Evolutionary conservation across 805 yeast genomes (phyloP).

Genomic region (Candida golubevii): DNA sequence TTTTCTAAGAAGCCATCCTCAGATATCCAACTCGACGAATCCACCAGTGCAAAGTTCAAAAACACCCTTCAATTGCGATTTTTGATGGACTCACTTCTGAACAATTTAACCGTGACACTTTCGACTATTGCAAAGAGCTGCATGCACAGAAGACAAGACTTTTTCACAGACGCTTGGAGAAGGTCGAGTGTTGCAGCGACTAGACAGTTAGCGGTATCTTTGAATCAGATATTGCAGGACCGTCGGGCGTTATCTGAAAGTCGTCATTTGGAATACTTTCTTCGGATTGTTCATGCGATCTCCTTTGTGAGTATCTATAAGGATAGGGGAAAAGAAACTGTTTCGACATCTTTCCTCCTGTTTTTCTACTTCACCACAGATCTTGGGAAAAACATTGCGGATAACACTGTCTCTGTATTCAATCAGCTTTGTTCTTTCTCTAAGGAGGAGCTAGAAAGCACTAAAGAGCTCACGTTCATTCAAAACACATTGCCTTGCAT

Average conservation of each 20-base stretch:
- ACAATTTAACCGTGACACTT: conserved; percentile 38
- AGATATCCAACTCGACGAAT: conserved; percentile 30
- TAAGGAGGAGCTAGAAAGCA: background rate
- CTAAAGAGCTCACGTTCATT: conserved; percentile 1
- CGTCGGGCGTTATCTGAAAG: conserved; percentile 12
- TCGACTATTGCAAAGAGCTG: conserved; percentile 43
- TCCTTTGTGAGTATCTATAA: conserved; percentile 21
- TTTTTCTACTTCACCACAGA: conserved; percentile 41
- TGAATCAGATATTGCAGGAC: conserved; percentile 23
- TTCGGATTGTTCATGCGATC: conserved; percentile 35
- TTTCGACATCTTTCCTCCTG: conserved; percentile 41
- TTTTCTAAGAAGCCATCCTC: conserved; percentile 40
- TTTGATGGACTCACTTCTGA: conserved; percentile 46
- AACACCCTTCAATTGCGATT: conserved; percentile 56
- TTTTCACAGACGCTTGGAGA: conserved; percentile 27
- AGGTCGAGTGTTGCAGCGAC: conserved; percentile 41
- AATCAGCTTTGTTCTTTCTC: conserved; percentile 2
- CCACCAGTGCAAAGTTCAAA: conserved; percentile 53
- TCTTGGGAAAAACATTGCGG: conserved; percentile 2
- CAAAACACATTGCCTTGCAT: conserved; percentile 6
- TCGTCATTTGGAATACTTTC: conserved; percentile 23
- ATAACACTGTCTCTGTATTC: conserved; percentile 3
- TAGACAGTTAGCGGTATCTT: conserved; percentile 24
- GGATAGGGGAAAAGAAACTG: conserved; percentile 20
- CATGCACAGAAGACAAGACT: conserved; percentile 47